Conservation (phyloP, 1,139 yeast genomes). For the Scheffersomyces quercinus region DNA sequence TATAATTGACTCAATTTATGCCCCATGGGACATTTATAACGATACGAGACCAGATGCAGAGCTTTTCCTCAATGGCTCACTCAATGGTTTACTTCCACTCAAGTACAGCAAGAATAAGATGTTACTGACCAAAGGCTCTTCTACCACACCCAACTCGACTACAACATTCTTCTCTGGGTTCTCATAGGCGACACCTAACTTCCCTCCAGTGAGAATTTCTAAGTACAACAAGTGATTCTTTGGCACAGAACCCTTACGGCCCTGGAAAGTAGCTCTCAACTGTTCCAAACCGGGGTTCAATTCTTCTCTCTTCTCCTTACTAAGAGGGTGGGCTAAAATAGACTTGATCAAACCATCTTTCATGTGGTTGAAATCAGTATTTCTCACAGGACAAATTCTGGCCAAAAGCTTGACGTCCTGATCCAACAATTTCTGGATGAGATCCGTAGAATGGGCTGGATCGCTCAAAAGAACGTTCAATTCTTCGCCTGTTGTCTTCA, state of each 20-base stretch:
- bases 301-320: conserved; percentile 34
- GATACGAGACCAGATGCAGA: conserved; percentile 29
- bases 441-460: conserved; percentile 40
- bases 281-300: conserved; percentile 57
- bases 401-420: conserved; percentile 65
- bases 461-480: conserved; percentile 24
- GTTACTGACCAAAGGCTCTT: conserved; percentile 51
- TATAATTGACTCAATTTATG: too few species aligned
- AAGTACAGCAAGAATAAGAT: conserved; percentile 61
- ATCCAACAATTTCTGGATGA: conserved; percentile 58
- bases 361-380: conserved; percentile 86
- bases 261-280: conserved; percentile 49
- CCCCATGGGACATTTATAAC: conserved; percentile 4
- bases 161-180: conserved; percentile 27
- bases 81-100: conserved; percentile 60
- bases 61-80: conserved; percentile 35
- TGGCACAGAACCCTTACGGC: conserved; percentile 60
- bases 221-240: conserved; percentile 60
- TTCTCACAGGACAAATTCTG: conserved; percentile 81
- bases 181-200: conserved; percentile 44
- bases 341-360: conserved; percentile 88
- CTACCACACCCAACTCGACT: conserved; percentile 47
- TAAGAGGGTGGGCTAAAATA: conserved; percentile 55
- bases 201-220: conserved; percentile 47
- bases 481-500: conserved; percentile 11